Base-by-base conservation (phyloP, 805 yeast species). In the Sporopachydermia quercuum region DNA sequence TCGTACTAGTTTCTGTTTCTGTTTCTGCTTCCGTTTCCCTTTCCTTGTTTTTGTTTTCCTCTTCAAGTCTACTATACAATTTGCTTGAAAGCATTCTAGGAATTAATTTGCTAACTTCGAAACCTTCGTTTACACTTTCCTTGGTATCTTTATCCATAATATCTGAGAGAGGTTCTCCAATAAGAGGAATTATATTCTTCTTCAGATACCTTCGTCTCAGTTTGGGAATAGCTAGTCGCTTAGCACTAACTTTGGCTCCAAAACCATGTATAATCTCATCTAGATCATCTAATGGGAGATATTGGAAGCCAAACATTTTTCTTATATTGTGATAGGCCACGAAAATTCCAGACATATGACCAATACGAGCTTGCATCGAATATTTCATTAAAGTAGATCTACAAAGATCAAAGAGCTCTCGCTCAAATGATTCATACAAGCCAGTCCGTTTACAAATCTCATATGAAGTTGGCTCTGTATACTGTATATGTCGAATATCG, bases 281-380 rank as follows among this genome's bases (percentile, higher is more conserved):
- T 45, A 89, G 70, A 34, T 76, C 82, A 1, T 62, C 57, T 38
- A 87, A 60, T 1, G 94, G 87, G 18, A 89, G 54, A 55, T 89
- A 89, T 56, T 86, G 89, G 57, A 86, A 91, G 3, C 96, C 98
- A 58, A 89, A 84, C 49, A 87, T 71, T 37, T 75, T 63, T 19
- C 72, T 66, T 39, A 85, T 70, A 55, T 87, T 89, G 56, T 89
- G 98, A 56, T 78, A 89, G 0, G 96, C 96, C 13, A 89, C 67
- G 48, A 83, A 85, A 2, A 91, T 84, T 4, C 98, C 98, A 57
- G 87, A 96, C 97, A 91, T 89, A 49, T 81, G 76, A 2, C 97
- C 98, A 35, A 89, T 81, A 45, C 96, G 67, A 0, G 96, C 97
- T 57, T 91, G 97, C 47, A 89, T 65, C 2, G 82, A 71, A 53